These are phyloP conservation scores for Candida tibetensis DNA, from an alignment of 805 yeast species.

Conservation along the genomic window DNA sequence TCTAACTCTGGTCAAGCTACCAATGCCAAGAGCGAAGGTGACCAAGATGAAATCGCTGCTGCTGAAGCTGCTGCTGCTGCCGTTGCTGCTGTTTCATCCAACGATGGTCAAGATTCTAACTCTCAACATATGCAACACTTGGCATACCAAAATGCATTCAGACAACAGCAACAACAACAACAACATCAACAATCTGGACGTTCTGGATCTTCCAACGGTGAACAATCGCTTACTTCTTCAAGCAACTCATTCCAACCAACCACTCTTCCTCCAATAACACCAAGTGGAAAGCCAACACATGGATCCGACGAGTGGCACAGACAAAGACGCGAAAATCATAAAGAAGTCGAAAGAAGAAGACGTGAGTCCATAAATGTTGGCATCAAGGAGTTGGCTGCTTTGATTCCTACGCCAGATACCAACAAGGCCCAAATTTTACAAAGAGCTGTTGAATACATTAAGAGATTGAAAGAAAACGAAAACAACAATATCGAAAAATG, in stretches of 20 bases:
- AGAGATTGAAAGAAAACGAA: slow-evolving; percentile 86
- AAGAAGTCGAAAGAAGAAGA: slow-evolving; percentile 91
- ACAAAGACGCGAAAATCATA: slow-evolving; percentile 85
- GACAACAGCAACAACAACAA: slow-evolving; percentile 19
- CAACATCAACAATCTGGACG: slow-evolving; percentile 20
- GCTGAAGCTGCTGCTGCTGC: slow-evolving; percentile 30
- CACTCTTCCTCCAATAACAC: slow-evolving; percentile 22
- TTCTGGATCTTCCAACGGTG: slow-evolving; percentile 11
- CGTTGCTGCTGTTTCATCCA: slow-evolving; percentile 19
- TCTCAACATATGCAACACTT: slow-evolving; percentile 15
- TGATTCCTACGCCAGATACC: slow-evolving; percentile 79
- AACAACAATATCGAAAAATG: slow-evolving; percentile 88
- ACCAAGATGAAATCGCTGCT: slow-evolving; percentile 24
- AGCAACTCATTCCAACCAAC: slow-evolving; percentile 34
- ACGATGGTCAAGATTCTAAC: slow-evolving; percentile 8
- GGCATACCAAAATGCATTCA: slow-evolving; percentile 18
- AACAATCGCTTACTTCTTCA: slow-evolving; percentile 1
- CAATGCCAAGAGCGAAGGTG: slow-evolving; percentile 7
- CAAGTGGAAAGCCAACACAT: slow-evolving; percentile 51
- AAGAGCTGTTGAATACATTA: slow-evolving; percentile 87
- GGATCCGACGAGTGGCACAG: slow-evolving; percentile 85
- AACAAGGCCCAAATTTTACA: slow-evolving; percentile 89
- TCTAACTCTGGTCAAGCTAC: not conserved
- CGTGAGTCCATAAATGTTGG: slow-evolving; percentile 86
- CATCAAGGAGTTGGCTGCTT: slow-evolving; percentile 71